A percentile compares a stretch with the other conserved stretches of the same genome.
phyloP scores from a whole-genome alignment of 805 yeast species.

The Metschnikowia reukaufii region DNA sequence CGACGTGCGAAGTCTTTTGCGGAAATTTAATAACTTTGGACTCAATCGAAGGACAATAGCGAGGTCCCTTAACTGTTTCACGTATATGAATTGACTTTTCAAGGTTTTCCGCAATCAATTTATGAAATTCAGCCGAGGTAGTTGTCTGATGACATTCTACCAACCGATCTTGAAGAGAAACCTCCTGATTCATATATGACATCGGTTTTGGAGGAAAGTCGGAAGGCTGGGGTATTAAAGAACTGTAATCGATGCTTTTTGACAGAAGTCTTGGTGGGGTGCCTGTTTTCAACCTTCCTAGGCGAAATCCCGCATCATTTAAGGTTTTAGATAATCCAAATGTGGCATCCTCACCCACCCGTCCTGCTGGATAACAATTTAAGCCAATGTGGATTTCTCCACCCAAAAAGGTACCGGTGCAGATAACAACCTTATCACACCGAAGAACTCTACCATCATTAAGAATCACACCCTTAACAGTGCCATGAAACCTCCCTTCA shows the following conservation, averaged over 20 bases:
- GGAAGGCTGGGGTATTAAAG: constrained; percentile 70
- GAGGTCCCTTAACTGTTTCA: constrained; percentile 93
- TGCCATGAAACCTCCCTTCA: constrained; percentile 45
- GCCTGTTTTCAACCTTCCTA: constrained; percentile 94
- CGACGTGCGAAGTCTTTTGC: constrained; percentile 70
- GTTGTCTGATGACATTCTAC: constrained; percentile 72
- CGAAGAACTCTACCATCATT: constrained; percentile 62
- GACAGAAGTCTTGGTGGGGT: constrained; percentile 90
- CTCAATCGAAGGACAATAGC: constrained; percentile 97
- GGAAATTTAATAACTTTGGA: constrained; percentile 80
- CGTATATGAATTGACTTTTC: constrained; percentile 85
- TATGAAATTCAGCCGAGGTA: constrained; percentile 76
- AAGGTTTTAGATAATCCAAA: constrained; percentile 84
- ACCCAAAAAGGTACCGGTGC: constrained; percentile 93
- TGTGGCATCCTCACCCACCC: constrained; percentile 91
- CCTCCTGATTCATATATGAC: constrained; percentile 76
- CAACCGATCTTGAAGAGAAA: constrained; percentile 57
- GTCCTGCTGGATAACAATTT: constrained; percentile 78
- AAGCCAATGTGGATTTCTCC: constrained; percentile 95
- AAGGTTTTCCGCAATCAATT: constrained; percentile 64
- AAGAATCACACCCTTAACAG: constrained; percentile 69
- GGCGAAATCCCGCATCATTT: constrained; percentile 68
- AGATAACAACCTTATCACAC: constrained; percentile 72
- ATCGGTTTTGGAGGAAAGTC: constrained; percentile 87
- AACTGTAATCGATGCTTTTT: constrained; percentile 64